Evolutionary conservation across 495 filamentous ascomycete species (phyloP).

Genomic region (Monascus purpureus): DNA sequence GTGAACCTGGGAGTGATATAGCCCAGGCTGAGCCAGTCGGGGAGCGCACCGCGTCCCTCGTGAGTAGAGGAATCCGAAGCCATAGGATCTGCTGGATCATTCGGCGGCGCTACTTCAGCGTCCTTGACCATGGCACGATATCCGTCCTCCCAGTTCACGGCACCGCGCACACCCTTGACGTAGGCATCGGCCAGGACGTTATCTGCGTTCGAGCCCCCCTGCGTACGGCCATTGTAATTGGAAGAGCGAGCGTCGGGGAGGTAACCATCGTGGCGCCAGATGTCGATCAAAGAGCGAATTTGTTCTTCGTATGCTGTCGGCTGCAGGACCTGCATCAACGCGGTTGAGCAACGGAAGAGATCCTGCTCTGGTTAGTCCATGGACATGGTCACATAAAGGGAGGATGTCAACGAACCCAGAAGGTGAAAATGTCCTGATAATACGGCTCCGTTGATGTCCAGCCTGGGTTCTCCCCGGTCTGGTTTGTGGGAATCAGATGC

Average conservation of each 20-base stretch:
- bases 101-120: constrained; percentile 47
- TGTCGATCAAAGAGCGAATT: constrained; percentile 56
- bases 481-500: constrained; percentile 55
- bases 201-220: constrained; percentile 64
- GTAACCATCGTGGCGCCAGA: constrained; percentile 53
- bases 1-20: constrained; percentile 50
- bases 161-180: constrained; percentile 51
- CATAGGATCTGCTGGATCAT: constrained; percentile 47
- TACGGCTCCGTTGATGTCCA: constrained; percentile 55
- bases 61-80: constrained; percentile 50
- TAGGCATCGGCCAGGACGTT: constrained; percentile 64
- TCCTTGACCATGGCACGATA: constrained; percentile 58
- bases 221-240: constrained; percentile 56
- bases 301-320: constrained; percentile 49
- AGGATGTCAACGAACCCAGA: constrained; percentile 25
- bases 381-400: too few relatives aligned
- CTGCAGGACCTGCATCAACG: constrained; percentile 52
- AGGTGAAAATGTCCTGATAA: constrained; percentile 32
- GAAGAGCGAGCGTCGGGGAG: constrained; percentile 51
- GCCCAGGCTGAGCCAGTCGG: constrained; percentile 50
- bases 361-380: constrained; percentile 25
- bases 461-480: constrained; percentile 55
- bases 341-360: constrained; percentile 47
- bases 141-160: constrained; percentile 56
- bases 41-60: constrained; percentile 55